Base-by-base conservation (phyloP, 768 basidiomycete genomes). In the Macrolepiota fuliginosa region DNA sequence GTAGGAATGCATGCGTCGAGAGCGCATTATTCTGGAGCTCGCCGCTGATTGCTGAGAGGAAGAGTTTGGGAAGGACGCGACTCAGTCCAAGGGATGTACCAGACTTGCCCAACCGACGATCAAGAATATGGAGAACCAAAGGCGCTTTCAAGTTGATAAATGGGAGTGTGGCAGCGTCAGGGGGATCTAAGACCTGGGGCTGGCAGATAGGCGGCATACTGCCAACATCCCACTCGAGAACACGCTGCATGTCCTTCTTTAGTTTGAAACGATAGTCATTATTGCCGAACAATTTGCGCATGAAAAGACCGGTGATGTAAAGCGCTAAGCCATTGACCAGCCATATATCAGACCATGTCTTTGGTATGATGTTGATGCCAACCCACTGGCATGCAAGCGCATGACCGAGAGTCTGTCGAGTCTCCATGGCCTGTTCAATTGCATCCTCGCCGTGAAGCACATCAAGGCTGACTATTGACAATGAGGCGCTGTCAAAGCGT, bases 61-160 rank as follows among this genome's bases (percentile, higher is more conserved):
- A 98, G 24, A 99, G 79, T 70, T 98, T 96, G 0, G 96, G 96
- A 47, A 98, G 83, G 45, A 98, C 92, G 55, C 97, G 92, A 64
- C 93, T 93, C 9, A 99, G 82, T 5, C 96, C 96, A 42, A 96
- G 85, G 0, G 95, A 92, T 10, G 96, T 98, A 3, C 96, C 97
- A 0, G 94, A 92, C 74, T 98, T 98, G 24, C 94, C 91, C 15
- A 99, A 83, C 57, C 91, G 87, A 47, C 94, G 87, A 72, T 99
- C 96, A 46, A 99, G 84, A 61, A 97, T 98, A 71, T 98, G 93
- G 12, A 99, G 82, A 6, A 98, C 94, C n/a, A 98, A 83, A 2
- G 97, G 96, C 0, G 96, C 84, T 72, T 99, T 99, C 55, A 98
- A 83, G 68, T 96, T 96, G 74, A 98, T 85, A 73, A 98, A 98